A percentile compares a stretch with the other conserved stretches of the same genome.
These are phyloP conservation scores for Gynandropsis gynandra DNA, from an alignment of 345 rosid genomes.

Conservation along the genomic window DNA sequence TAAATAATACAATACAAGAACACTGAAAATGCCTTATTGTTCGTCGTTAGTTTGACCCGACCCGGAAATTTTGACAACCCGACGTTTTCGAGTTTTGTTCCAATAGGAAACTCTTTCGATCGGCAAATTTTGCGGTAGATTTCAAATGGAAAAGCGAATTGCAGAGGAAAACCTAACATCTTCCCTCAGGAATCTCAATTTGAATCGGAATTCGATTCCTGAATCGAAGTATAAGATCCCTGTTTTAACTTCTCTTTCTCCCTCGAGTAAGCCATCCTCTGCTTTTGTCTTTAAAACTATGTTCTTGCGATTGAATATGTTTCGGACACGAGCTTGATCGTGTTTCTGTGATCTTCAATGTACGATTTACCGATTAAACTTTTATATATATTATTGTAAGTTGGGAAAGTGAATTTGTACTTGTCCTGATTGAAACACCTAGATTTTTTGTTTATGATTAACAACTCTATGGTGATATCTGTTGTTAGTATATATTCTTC, in stretches of 20 bases:
- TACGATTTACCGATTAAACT: too few species aligned
- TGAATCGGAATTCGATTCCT: slow-evolving; percentile 22
- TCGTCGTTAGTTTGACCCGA: not conserved
- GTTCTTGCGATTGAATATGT: too few species aligned
- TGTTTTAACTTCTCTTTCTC: slow-evolving; percentile 21
- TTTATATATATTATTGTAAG: too few species aligned
- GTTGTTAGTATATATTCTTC: too few species aligned
- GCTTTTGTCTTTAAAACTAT: not conserved
- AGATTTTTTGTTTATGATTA: too few species aligned
- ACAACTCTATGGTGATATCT: too few species aligned
- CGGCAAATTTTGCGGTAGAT: not conserved
- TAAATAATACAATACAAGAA: too few species aligned
- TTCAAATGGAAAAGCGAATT: slow-evolving; percentile 35
- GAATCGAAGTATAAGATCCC: slow-evolving; percentile 20
- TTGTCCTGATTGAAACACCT: too few species aligned
- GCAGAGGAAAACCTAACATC: slow-evolving; percentile 23
- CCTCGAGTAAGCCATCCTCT: slow-evolving; percentile 31
- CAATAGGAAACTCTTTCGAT: slow-evolving; percentile 12
- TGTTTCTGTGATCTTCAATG: not conserved
- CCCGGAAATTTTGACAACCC: not conserved
- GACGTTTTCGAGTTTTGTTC: not conserved
- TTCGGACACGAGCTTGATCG: too few species aligned
- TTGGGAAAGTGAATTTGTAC: too few species aligned
- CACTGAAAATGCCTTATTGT: too few species aligned
- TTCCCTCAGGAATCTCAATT: slow-evolving; percentile 39